Conservation (phyloP, 2,329 filamentous ascomycete species). For the Fonsecaea monophora region DNA sequence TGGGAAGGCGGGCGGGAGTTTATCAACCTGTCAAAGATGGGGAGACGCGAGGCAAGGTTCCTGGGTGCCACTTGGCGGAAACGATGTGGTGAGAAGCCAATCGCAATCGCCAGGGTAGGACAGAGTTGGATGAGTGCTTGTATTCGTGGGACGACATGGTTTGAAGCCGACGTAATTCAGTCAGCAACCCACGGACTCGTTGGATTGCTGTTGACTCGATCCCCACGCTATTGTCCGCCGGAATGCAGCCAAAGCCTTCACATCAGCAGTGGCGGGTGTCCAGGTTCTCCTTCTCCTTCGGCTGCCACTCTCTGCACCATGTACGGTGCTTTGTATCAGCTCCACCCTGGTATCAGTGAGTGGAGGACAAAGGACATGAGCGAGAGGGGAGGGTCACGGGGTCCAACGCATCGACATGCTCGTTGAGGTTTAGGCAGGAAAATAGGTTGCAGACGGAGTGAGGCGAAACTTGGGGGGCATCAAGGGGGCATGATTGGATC, state of each 20-base stretch:
- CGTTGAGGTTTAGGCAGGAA: constrained; percentile 19
- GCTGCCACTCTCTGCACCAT: background rate
- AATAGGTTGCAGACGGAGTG: constrained; percentile 19
- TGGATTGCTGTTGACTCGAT: constrained; percentile 14
- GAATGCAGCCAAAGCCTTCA: constrained; percentile 16
- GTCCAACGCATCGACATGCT: constrained; percentile 27
- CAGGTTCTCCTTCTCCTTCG: constrained; percentile 2
- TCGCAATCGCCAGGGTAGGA: constrained; percentile 26
- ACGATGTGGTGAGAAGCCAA: constrained; percentile 19
- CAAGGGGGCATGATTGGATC: background rate
- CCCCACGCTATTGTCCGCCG: constrained; percentile 32
- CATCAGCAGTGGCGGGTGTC: constrained; percentile 15
- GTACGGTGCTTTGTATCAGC: constrained; percentile 12
- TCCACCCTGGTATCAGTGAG: constrained; percentile 17
- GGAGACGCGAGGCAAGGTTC: constrained; percentile 6
- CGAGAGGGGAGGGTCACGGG: background rate
- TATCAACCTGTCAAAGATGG: constrained; percentile 25
- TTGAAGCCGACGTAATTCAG: constrained; percentile 11
- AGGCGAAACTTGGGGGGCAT: constrained; percentile 19
- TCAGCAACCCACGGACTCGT: constrained; percentile 17
- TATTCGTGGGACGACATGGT: constrained; percentile 22
- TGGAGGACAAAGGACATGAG: constrained; percentile 4
- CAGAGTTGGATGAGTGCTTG: background rate
- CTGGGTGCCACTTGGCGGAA: constrained; percentile 17
- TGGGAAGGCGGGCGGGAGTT: constrained; percentile 15